Percentiles rank a stretch among this genome's conserved stretches.
Evolutionary conservation across 2,329 filamentous ascomycete genomes (phyloP).

Genomic region (Pseudogymnoascus sp.): DNA sequence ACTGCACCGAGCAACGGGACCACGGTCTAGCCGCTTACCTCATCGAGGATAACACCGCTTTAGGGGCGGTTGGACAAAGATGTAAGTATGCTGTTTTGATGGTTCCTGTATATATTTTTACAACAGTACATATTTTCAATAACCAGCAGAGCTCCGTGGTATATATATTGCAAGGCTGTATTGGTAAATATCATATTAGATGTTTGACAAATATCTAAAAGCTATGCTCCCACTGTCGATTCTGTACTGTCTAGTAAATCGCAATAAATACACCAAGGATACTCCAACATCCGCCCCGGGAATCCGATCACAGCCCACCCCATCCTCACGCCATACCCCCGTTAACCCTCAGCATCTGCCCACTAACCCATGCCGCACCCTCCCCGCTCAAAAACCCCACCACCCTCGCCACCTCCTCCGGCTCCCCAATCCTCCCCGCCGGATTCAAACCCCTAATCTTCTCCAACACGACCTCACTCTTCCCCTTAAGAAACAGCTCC

Average conservation of each 20-base stretch:
- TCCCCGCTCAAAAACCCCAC: constrained; percentile 33
- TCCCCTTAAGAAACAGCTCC: constrained; percentile 39
- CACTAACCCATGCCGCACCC: constrained; percentile 32
- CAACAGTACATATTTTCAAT: background rate
- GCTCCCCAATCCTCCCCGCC: constrained; percentile 36
- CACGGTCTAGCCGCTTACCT: background rate
- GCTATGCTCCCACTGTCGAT: background rate
- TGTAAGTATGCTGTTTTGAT: background rate
- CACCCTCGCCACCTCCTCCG: constrained; percentile 39
- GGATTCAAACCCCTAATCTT: constrained; percentile 34
- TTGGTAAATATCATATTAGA: background rate
- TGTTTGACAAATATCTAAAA: background rate
- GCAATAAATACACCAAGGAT: background rate
- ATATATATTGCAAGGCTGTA: background rate
- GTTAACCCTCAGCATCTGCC: constrained; percentile 36
- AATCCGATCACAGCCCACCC: background rate
- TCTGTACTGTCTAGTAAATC: background rate
- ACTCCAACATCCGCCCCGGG: background rate
- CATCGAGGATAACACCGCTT: background rate
- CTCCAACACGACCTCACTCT: constrained; percentile 34
- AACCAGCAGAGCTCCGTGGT: background rate
- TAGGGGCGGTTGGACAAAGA: background rate
- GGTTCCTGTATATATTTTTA: constrained; percentile 1
- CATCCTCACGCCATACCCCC: constrained; percentile 25
- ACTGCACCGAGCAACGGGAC: background rate